A percentile compares a stretch with the other conserved stretches of the same genome.
Evolutionary conservation across 129 eudicot genomes (phyloP).

Genomic region (Ambrosia trifida): DNA sequence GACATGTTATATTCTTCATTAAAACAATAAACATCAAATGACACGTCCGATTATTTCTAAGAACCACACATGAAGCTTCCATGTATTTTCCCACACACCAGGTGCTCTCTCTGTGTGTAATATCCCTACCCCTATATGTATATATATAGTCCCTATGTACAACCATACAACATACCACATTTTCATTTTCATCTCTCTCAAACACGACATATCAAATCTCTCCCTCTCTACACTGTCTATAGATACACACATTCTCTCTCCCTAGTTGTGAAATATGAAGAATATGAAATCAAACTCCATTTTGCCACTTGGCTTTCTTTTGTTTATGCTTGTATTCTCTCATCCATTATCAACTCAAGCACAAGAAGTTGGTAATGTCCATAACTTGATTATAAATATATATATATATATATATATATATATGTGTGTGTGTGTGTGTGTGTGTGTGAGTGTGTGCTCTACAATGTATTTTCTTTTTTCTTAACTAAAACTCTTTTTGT

Average conservation of each 20-base stretch:
- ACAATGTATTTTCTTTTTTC: too few relatives aligned
- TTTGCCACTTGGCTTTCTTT: slow-evolving; percentile 32
- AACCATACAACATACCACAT: slow-evolving; percentile 14
- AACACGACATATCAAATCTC: not conserved
- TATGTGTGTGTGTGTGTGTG: too few relatives aligned
- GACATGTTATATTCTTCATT: too few relatives aligned
- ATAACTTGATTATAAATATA: not conserved
- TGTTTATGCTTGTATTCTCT: slow-evolving; percentile 20
- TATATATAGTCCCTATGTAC: slow-evolving; percentile 11
- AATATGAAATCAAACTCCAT: slow-evolving; percentile 24
- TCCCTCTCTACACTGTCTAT: slow-evolving; percentile 7
- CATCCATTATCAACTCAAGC: slow-evolving; percentile 35
- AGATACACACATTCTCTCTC: not conserved
- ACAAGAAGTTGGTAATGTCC: slow-evolving; percentile 58
- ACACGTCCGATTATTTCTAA: not conserved
- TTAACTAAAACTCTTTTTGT: not conserved
- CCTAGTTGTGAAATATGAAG: slow-evolving; percentile 14
- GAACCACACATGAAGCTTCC: slow-evolving; percentile 26
- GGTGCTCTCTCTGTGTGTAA: slow-evolving; percentile 1
- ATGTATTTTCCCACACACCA: slow-evolving; percentile 14
- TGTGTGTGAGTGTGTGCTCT: too few relatives aligned
- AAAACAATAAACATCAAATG: too few relatives aligned
- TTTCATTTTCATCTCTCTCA: not conserved
- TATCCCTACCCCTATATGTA: not conserved
- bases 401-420: too few relatives aligned